These are phyloP conservation scores for Pseudocercospora fijiensis DNA, from an alignment of 2,329 filamentous ascomycete species.

Conservation along the genomic window DNA sequence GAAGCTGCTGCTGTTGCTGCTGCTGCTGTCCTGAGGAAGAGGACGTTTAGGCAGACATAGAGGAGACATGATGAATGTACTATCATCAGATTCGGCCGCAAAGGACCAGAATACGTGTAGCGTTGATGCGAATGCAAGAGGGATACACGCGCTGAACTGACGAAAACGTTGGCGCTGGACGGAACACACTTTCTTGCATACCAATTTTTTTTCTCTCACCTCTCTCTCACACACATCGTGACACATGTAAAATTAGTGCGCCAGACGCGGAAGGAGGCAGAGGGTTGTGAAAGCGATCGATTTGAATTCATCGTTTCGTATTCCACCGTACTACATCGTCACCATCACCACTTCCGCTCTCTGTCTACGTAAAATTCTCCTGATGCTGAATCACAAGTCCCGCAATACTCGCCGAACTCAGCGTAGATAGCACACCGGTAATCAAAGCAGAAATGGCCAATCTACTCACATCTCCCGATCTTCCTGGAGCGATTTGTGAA, in stretches of 20 bases:
- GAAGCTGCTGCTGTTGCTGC: background rate
- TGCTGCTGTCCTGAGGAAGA: background rate
- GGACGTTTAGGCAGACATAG: background rate
- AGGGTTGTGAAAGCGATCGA: no score
- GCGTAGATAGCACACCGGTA: conserved; percentile 73
- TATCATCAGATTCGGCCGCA: background rate
- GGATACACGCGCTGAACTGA: background rate
- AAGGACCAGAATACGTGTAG: background rate
- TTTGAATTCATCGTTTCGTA: background rate
- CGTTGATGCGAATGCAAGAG: background rate
- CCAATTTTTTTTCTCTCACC: no score
- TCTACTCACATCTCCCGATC: conserved; percentile 71
- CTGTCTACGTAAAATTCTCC: conserved; percentile 23
- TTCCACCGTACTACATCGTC: background rate
- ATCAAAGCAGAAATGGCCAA: conserved; percentile 75
- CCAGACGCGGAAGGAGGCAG: no score
- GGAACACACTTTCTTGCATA: background rate
- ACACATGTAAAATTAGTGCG: no score
- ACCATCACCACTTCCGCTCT: background rate
- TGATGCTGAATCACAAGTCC: conserved; percentile 68
- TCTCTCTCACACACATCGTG: no score
- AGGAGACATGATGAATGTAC: background rate
- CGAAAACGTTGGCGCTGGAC: background rate
- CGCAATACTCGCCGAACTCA: conserved; percentile 75
- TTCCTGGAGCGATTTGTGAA: conserved; percentile 72